These are phyloP conservation scores for Apiospora arundinis DNA, from an alignment of 2,329 filamentous ascomycete species.

Conservation along the genomic window DNA sequence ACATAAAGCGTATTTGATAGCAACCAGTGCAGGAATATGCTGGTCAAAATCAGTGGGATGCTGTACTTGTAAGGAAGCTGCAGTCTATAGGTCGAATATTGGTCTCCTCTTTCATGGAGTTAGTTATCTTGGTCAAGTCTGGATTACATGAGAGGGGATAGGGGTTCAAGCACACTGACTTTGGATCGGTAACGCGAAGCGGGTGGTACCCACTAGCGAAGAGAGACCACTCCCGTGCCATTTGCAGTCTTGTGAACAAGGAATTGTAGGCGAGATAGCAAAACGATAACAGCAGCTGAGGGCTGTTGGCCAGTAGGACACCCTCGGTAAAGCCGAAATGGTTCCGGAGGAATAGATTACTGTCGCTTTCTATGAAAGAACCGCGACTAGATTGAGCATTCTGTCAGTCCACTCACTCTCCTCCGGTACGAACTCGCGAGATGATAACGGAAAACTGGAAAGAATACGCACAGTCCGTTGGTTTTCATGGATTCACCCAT, in stretches of 20 bases:
- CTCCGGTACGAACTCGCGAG: not conserved
- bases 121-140: conserved; percentile 21
- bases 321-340: conserved; percentile 25
- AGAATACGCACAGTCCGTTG: not conserved
- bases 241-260: conserved; percentile 49
- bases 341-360: conserved; percentile 6
- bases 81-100: conserved; percentile 46
- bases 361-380: conserved; percentile 18
- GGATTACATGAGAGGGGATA: not conserved
- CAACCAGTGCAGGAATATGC: conserved; percentile 48
- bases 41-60: conserved; percentile 43
- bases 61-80: conserved; percentile 49
- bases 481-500: not conserved
- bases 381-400: not conserved
- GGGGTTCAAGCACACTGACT: conserved; percentile 21
- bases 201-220: conserved; percentile 40
- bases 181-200: conserved; percentile 44
- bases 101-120: conserved; percentile 31
- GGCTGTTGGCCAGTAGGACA: conserved; percentile 42
- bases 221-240: conserved; percentile 48
- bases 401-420: not conserved
- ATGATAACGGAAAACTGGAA: not conserved
- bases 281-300: conserved; percentile 48
- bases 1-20: conserved; percentile 49
- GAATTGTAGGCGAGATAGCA: conserved; percentile 49